phyloP scores from a whole-genome alignment of 768 basidiomycete genomes.

The Tephrocybe sp. region DNA sequence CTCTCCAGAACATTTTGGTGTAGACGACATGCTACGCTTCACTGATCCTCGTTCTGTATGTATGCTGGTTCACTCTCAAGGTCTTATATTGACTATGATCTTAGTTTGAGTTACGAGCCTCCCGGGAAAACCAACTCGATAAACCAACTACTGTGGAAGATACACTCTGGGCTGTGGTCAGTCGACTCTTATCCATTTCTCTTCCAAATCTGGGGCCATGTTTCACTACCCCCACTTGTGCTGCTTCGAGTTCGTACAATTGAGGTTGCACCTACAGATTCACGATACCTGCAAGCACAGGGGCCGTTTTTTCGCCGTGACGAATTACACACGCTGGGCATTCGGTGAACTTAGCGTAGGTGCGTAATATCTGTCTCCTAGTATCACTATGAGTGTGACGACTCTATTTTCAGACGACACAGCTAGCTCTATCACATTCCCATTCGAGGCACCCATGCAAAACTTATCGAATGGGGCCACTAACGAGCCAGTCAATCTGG shows the following conservation, averaged over 20 bases:
- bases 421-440: slow-evolving; percentile 11
- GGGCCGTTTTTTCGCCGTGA: slow-evolving; percentile 22
- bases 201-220: too few species aligned
- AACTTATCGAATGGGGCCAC: slow-evolving; percentile 12
- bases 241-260: background rate
- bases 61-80: background rate
- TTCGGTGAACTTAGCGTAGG: slow-evolving; percentile 21
- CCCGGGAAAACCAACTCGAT: slow-evolving; percentile 14
- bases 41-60: slow-evolving; percentile 14
- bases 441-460: slow-evolving; percentile 16
- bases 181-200: background rate
- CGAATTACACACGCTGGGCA: slow-evolving; percentile 23
- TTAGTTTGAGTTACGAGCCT: slow-evolving; percentile 12
- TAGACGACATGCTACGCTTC: slow-evolving; percentile 19
- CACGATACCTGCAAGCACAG: slow-evolving; percentile 20
- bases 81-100: background rate
- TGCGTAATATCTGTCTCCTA: slow-evolving; percentile 1
- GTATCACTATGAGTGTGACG: background rate
- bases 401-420: background rate
- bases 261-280: slow-evolving; percentile 7
- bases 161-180: slow-evolving; percentile 25
- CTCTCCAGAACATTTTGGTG: slow-evolving; percentile 22
- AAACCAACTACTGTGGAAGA: slow-evolving; percentile 11
- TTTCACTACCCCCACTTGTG: too few species aligned
- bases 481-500: slow-evolving; percentile 1